Evolutionary conservation across 1,139 yeast genomes (phyloP), one percentile per base, ranked within the genome.

Genomic region (Yamadazyma dushanensis): DNA sequence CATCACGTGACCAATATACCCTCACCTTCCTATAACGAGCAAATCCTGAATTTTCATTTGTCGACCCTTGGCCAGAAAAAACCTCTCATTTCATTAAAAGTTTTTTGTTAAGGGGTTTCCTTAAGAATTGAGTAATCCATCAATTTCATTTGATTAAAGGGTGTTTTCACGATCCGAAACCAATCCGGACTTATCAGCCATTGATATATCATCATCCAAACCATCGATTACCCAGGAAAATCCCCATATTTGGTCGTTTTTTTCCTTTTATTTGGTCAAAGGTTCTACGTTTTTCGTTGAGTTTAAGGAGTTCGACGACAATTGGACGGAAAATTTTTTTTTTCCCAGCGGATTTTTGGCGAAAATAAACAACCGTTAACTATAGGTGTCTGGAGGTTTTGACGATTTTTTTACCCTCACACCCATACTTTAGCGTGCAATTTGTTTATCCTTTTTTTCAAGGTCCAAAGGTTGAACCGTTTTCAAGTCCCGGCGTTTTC

Each of bases 281-380:
- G 13, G 16, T 29, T 29, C n/a, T 19, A 13, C 8, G 20, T 19
- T 29, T 29, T 30, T 23, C n/a, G 11, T 16, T 30, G 20, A 16
- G 9, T 24, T 31, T 23, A 16, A 25, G 24, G 29, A 24, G 23
- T 24, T 32, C 35, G 35, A 19, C 35, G 35, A 32, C 34, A 31
- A 31, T 15, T 14, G 18, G 24, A 18, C 17, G 26, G 19, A 29
- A 29, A 29, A 29, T 14, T 27, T 22, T 30, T 30, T 23, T 29
- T n/a, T n/a, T n/a, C n/a, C n/a, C 20, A 8, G 25, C 25, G 26
- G 19, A 5, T 16, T 11, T 25, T 17, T 13, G 16, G 11, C 9
- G 16, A 29, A 20, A 18, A 29, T 29, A 29, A 29, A 29, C 31
- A 23, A 19, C 21, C 21, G 16, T 32, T 32, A 32, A 32, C 10